Evolutionary conservation across 495 filamentous ascomycete genomes (phyloP), one percentile per base, ranked within the genome.

Genomic region (Talaromyces nanjingensis): DNA sequence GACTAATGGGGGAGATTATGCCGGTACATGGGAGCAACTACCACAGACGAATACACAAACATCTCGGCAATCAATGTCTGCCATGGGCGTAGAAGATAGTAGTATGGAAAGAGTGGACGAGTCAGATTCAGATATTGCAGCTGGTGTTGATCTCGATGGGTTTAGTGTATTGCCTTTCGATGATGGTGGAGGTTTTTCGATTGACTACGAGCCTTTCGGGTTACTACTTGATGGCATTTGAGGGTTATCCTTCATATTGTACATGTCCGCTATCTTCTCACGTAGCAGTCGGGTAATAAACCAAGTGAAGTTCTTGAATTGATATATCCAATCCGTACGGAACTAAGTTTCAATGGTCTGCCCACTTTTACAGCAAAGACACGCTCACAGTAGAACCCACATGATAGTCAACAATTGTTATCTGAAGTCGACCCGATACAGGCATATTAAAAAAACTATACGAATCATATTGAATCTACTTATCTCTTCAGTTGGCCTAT

Each of bases 141-240:
- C 9, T 24, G 57, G 33, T 39, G 57, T 61, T 27, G 59, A 61
- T 49, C 59, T 61, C 22, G 59, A 61, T 29, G 59, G 59, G 3
- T 61, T 61, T 22, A 52, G 42, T 61, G 59, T 39, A n/a, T 49
- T 61, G 7, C 42, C 59, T 47, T 61, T 61, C 22, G 20, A 61
- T 16, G 59, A 61, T 47, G 59, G 37, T 16, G 59, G 59, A 14
- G 42, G 33, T 31, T 61, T 39, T 12, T 61, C 59, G 20, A 61
- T 61, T 52, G 59, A 61, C 18, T 47, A 47, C 42, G 59, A 61
- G 22, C 59, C 59, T 12, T 61, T 61, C 12, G 59, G 60, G 9
- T 34, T 62, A 9, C 60, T 62, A 7, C 25, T 62, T 54, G 60
- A 62, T 53, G 60, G 60, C 12, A 62, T 62, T 29, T 62, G 45